These are phyloP conservation scores for Lipomyces lipofer DNA, from an alignment of 805 yeast species.

Conservation along the genomic window DNA sequence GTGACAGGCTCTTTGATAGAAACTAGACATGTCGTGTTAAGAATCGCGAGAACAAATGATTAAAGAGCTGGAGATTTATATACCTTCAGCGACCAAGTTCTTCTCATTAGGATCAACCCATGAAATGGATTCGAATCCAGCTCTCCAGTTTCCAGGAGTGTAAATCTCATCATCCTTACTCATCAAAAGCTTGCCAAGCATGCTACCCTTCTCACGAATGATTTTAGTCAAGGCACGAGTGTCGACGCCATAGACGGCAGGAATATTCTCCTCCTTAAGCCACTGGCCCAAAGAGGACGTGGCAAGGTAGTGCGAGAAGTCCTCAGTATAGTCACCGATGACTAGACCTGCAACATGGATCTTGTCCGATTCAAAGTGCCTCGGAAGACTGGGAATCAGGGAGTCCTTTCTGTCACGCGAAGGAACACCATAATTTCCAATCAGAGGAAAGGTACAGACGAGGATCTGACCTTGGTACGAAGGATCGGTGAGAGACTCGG, in stretches of 20 bases:
- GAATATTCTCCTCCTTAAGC: constrained; percentile 88
- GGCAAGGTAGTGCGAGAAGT: constrained; percentile 92
- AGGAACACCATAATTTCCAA: constrained; percentile 99
- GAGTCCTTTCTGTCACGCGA: constrained; percentile 78
- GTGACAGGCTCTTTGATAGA: constrained; percentile 73
- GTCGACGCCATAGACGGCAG: constrained; percentile 97
- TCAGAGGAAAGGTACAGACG: constrained; percentile 94
- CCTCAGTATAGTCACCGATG: constrained; percentile 95
- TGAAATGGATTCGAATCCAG: constrained; percentile 70
- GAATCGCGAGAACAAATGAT: background rate
- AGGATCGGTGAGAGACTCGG: constrained; percentile 99
- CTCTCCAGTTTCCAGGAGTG: constrained; percentile 55
- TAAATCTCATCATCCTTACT: constrained; percentile 43
- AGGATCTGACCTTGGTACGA: constrained; percentile 96
- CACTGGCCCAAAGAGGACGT: constrained; percentile 88
- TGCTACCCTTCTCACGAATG: constrained; percentile 89
- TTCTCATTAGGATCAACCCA: constrained; percentile 91
- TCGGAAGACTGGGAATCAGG: constrained; percentile 72
- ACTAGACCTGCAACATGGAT: constrained; percentile 97
- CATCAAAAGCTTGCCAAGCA: constrained; percentile 81
- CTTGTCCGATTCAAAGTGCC: constrained; percentile 86
- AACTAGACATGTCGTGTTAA: constrained; percentile 45
- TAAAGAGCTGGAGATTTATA: too few species aligned
- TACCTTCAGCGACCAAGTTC: constrained; percentile 76
- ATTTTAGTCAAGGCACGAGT: constrained; percentile 92